Evolutionary conservation across 495 filamentous ascomycete genomes (phyloP), one percentile per base, ranked within the genome.

Genomic region (Penicillium silybi): DNA sequence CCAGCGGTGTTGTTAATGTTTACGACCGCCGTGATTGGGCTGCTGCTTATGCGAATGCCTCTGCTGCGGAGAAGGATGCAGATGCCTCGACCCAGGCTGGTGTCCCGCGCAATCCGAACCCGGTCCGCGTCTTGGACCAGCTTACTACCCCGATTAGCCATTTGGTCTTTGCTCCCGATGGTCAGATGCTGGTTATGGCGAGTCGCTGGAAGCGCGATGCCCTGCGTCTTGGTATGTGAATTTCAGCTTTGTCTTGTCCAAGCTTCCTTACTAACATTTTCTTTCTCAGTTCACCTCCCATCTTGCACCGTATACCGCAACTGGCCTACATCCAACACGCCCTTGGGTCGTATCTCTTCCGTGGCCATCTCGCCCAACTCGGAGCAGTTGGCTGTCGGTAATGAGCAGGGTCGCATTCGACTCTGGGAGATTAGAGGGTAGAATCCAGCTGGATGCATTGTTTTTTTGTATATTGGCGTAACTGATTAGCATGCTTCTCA

Each of bases 261-360:
- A 1, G 19, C 8, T 11, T 44, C 18, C 15, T 50, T 62, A 25
- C 55, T 54, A 59, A 65, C 58, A 41, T 4, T 13, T 13, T 40
- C 18, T 52, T 32, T 51, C n/a, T n/a, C n/a, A 78, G 91, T 93
- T 32, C 93, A 98, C 68, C 71, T 98, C 58, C 92, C 92, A 1
- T 88, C 81, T 52, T 95, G 90, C 65, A 95, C 90, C 2, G 90
- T 97, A 15, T 98, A 93, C 76, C 83, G 82, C 60, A 97, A 98
- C 69, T 98, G 93, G 93, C 93, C 93, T 18, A 98, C 93, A 37
- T 80, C 81, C 35, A 82, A 85, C 66, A 98, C 93, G 48, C 92
- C 95, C 9, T 63, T 98, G 52, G 95, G 95, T 0, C 78, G 90
- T 27, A 84, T 97, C 46, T 88, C 86, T 3, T 79, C 84, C 1